Evolutionary conservation across 2,329 filamentous ascomycete genomes (phyloP).

Genomic region (Pyrenochaeta sp.): DNA sequence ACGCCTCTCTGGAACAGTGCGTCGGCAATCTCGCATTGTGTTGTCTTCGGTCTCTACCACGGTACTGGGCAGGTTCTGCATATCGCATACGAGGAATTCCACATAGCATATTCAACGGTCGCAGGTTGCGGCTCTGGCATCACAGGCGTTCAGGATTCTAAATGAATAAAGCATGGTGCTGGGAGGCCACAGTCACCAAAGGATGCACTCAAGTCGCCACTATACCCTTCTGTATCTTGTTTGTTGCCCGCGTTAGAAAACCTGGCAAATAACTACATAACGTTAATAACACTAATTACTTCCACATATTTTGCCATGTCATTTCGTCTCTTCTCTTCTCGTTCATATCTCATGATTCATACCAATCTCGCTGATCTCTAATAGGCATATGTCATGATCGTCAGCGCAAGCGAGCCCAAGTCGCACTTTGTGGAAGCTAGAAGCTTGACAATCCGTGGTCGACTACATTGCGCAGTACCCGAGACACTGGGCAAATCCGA

Average conservation of each 20-base stretch:
- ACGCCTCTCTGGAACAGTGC: conserved; percentile 2
- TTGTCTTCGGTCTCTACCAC: too few species aligned
- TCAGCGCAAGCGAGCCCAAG: too few species aligned
- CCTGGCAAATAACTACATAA: conserved; percentile 4
- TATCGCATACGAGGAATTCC: conserved; percentile 5
- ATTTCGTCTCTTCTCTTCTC: background rate
- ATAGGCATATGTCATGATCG: too few species aligned
- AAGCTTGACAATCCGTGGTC: too few species aligned
- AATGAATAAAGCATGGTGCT: conserved; percentile 6
- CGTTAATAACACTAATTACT: conserved; percentile 7
- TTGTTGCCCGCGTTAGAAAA: conserved; percentile 6
- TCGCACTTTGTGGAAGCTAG: too few species aligned
- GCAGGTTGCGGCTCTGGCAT: conserved; percentile 9
- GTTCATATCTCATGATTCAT: background rate
- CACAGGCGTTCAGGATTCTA: conserved; percentile 8
- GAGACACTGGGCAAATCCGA: too few species aligned
- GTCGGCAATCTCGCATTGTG: too few species aligned
- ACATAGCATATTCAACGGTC: conserved; percentile 7
- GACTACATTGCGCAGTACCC: too few species aligned
- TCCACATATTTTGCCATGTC: background rate
- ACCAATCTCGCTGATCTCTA: background rate
- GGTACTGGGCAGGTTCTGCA: conserved; percentile 11
- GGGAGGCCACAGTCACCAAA: background rate
- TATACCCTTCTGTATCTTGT: conserved; percentile 16
- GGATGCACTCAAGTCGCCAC: background rate